Conservation (phyloP, 176 grass and related monocot genomes). For the Musa schizocarpa region DNA sequence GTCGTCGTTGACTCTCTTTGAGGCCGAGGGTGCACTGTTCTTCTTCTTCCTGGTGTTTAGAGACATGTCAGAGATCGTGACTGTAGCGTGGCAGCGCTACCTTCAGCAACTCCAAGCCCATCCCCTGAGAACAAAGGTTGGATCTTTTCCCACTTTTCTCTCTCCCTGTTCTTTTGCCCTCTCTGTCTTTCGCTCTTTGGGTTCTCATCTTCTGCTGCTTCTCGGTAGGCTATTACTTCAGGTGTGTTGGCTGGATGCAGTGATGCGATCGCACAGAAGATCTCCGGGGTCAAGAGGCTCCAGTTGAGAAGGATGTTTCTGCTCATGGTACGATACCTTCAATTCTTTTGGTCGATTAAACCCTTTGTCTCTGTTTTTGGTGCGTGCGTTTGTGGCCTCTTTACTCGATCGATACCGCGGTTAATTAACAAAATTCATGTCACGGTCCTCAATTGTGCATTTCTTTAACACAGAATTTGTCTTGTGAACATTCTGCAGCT, state of each 20-base stretch:
- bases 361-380: background rate
- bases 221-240: slow-evolving; percentile 31
- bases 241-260: slow-evolving; percentile 31
- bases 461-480: background rate
- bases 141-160: background rate
- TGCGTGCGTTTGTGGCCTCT: background rate
- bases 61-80: slow-evolving; percentile 68
- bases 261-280: slow-evolving; percentile 37
- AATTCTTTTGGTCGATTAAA: background rate
- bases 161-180: background rate
- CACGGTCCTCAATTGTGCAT: background rate
- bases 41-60: background rate
- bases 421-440: too few relatives aligned
- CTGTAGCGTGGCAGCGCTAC: slow-evolving; percentile 55
- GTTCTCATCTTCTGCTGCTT: background rate
- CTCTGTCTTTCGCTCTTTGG: too few relatives aligned
- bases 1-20: too few relatives aligned
- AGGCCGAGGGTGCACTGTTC: too few relatives aligned
- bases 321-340: slow-evolving; percentile 30
- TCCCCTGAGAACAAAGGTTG: slow-evolving; percentile 75
- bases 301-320: slow-evolving; percentile 34
- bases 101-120: slow-evolving; percentile 55
- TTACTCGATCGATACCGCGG: too few relatives aligned
- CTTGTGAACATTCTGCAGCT: slow-evolving; percentile 31
- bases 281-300: slow-evolving; percentile 35